phyloP scores from a whole-genome alignment of 495 filamentous ascomycete genomes.

The Viridothelium virens region DNA sequence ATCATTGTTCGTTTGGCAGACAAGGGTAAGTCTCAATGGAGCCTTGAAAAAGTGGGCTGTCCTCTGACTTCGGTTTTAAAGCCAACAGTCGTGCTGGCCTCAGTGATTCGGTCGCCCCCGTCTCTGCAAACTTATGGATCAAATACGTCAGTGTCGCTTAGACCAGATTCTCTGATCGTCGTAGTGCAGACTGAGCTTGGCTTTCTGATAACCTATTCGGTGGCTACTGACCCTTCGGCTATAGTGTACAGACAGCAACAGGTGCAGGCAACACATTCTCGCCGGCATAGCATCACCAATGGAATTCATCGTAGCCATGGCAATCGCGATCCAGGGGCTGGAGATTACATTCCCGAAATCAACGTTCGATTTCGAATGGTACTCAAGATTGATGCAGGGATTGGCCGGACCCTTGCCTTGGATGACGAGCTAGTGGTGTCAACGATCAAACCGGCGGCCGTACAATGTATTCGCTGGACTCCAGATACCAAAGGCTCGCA shows the following conservation, averaged over 20 bases:
- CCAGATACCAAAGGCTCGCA: slow-evolving; percentile 73
- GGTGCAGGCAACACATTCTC: slow-evolving; percentile 29
- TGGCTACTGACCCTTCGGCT: slow-evolving; percentile 74
- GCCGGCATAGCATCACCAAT: slow-evolving; percentile 13
- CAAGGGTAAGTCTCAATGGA: slow-evolving; percentile 56
- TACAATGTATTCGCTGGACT: slow-evolving; percentile 94
- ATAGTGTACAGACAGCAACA: slow-evolving; percentile 74
- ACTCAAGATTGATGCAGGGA: slow-evolving; percentile 95
- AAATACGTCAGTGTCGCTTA: slow-evolving; percentile 75
- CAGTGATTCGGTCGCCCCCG: slow-evolving; percentile 67
- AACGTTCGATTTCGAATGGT: slow-evolving; percentile 93
- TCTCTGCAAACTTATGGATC: slow-evolving; percentile 78
- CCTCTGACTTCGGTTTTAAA: slow-evolving; percentile 30
- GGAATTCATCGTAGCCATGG: slow-evolving; percentile 42
- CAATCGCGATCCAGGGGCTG: slow-evolving; percentile 65
- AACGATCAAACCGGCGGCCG: slow-evolving; percentile 83
- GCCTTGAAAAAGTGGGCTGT: not conserved
- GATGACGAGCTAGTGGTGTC: slow-evolving; percentile 92
- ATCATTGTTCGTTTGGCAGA: slow-evolving; percentile 88
- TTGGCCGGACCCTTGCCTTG: slow-evolving; percentile 75
- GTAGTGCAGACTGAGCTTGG: slow-evolving; percentile 84
- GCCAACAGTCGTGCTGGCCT: slow-evolving; percentile 83
- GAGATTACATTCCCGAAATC: slow-evolving; percentile 74
- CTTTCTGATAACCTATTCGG: slow-evolving; percentile 87
- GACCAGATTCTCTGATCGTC: slow-evolving; percentile 84